phyloP scores from a whole-genome alignment of 805 yeast species.

The Sugiyamaella chiloensis region DNA sequence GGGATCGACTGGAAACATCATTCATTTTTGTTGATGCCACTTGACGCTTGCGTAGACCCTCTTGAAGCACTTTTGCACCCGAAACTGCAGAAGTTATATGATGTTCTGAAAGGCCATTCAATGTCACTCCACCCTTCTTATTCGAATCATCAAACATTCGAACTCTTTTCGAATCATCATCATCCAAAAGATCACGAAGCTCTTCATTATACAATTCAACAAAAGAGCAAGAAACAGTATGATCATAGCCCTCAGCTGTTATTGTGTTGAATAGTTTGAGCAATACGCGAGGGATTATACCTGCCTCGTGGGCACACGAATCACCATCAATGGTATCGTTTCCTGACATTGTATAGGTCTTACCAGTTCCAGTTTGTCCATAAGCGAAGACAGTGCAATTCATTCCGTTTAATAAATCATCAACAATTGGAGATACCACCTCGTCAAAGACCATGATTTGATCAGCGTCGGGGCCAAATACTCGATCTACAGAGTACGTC shows the following conservation, averaged over 20 bases:
- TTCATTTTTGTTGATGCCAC: conserved; percentile 79
- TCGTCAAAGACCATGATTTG: conserved; percentile 64
- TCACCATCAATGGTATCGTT: conserved; percentile 50
- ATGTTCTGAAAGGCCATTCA: conserved; percentile 57
- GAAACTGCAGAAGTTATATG: conserved; percentile 49
- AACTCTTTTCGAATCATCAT: conserved; percentile 43
- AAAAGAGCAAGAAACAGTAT: conserved; percentile 71
- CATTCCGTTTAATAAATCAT: conserved; percentile 70
- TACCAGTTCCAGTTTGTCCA: conserved; percentile 92
- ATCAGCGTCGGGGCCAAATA: conserved; percentile 78
- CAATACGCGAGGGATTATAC: conserved; percentile 60
- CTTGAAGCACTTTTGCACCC: conserved; percentile 49
- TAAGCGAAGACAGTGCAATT: conserved; percentile 83
- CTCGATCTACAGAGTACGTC: conserved; percentile 72
- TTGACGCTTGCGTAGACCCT: conserved; percentile 61
- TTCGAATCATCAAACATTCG: conserved; percentile 52
- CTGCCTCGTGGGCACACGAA: conserved; percentile 46
- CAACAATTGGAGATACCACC: conserved; percentile 60
- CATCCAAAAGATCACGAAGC: conserved; percentile 61
- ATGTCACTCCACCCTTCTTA: conserved; percentile 40
- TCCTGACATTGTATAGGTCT: conserved; percentile 72
- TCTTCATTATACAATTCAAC: conserved; percentile 88
- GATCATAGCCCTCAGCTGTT: conserved; percentile 45
- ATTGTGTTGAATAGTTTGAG: conserved; percentile 53
- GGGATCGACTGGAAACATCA: conserved; percentile 75